Evolutionary conservation across 192 early-diverging fungal genomes (phyloP).

Genomic region (Coemansia sp.): DNA sequence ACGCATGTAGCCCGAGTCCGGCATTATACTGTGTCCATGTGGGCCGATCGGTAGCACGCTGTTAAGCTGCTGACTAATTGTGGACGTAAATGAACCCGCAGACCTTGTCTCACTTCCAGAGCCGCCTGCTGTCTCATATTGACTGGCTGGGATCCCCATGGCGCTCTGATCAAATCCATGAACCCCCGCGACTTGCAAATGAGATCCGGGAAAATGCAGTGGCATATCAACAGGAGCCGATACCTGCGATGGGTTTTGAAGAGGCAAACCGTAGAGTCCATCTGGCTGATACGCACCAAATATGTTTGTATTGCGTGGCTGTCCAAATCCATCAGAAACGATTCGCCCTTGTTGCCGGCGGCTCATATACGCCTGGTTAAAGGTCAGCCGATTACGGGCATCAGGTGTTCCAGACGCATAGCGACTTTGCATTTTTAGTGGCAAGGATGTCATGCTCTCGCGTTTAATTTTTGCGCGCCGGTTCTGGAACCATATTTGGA

Average conservation of each 20-base stretch:
- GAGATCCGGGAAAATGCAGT: conserved; percentile 12
- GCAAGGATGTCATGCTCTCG: conserved; percentile 43
- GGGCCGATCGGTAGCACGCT: conserved; percentile 23
- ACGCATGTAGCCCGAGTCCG: conserved; percentile 14
- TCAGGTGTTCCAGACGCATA: conserved; percentile 8
- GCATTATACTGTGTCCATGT: conserved; percentile 15
- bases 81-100: background rate
- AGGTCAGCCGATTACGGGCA: conserved; percentile 38
- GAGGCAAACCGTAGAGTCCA: conserved; percentile 24
- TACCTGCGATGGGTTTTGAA: conserved; percentile 47
- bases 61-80: conserved; percentile 17
- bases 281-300: conserved; percentile 31
- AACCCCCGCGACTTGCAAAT: conserved; percentile 2
- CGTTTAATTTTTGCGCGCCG: conserved; percentile 83
- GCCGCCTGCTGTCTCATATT: conserved; percentile 1
- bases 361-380: conserved; percentile 30
- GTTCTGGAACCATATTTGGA: conserved; percentile 90
- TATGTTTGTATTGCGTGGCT: conserved; percentile 20
- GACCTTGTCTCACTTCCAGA: background rate
- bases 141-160: conserved; percentile 35
- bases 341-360: conserved; percentile 36
- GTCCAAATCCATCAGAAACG: conserved; percentile 38
- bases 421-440: conserved; percentile 14
- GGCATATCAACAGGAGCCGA: conserved; percentile 33
- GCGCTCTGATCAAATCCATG: conserved; percentile 30